Percentiles rank a stretch among this genome's conserved stretches.
phyloP scores from a whole-genome alignment of 257 asterid genomes.

The Solanum microdontum region DNA sequence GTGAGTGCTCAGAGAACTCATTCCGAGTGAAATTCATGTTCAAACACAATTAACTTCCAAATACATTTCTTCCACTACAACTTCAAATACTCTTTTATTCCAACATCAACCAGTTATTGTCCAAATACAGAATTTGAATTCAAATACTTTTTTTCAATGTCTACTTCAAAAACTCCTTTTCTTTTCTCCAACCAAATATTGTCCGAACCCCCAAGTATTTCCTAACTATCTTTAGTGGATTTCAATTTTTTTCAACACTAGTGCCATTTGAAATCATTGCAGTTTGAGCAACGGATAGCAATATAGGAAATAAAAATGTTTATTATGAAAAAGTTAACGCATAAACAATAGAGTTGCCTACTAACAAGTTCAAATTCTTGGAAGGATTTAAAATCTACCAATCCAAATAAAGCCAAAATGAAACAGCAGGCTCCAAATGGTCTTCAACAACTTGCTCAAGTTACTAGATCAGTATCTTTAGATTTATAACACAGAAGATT shows the following conservation, averaged over 20 bases:
- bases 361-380: background rate
- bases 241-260: background rate
- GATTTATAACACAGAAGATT: background rate
- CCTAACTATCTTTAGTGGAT: background rate
- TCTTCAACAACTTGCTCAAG: background rate
- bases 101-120: background rate
- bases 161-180: background rate
- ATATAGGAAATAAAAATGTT: background rate
- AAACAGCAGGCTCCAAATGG: background rate
- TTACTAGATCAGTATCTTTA: background rate
- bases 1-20: background rate
- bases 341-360: background rate
- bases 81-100: background rate
- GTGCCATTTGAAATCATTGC: background rate
- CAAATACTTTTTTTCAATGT: background rate
- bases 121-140: background rate
- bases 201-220: background rate
- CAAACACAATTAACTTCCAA: background rate
- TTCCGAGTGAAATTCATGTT: background rate
- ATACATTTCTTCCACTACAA: background rate
- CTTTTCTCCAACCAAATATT: background rate
- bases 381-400: background rate
- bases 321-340: background rate
- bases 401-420: background rate
- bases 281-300: background rate